Base-by-base conservation (phyloP, 345 rosid genomes). In the Angophora floribunda region DNA sequence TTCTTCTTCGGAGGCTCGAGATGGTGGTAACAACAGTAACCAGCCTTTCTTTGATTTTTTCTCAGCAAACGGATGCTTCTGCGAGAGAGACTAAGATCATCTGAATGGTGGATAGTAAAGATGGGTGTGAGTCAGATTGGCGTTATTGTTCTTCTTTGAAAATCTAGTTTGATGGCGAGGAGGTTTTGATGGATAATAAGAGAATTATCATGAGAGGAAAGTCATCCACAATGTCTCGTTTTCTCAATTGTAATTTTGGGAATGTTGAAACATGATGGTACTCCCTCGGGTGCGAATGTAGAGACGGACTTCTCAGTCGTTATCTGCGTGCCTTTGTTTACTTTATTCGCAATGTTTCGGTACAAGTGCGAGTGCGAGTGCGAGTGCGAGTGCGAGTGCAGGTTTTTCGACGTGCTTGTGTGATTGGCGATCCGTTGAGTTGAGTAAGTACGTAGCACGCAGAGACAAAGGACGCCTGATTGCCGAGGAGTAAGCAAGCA, bases 31-130 rank as follows among this genome's bases (percentile, higher is more conserved):
- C 75, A 26, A 24, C 28, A 22, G 57, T 28, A 87, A 75, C 6
- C 88, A 89, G 85, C 90, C 92, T 80, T 92, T 91, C 90, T 89
- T 91, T 52, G 93, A 92, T 89, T 93, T 94, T 87, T 94, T 93
- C 87, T 86, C 93, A 5, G 88, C 88, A 24, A 80, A 80, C 16
- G n/a, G 61, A 13, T 51, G 84, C 41, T 51, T 24, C 82, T 67
- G 67, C n/a, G 63, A 75, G 49, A 36, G 57, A 59, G 87, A 86
- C 10, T 86, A 53, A 44, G 67, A 21, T 85, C 57, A 41, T 75
- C 49, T 44, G 49, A 75, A 75, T 19, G 82, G 47, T 36, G 82
- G 82, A 11, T 36, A 44, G 82, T 36, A 17, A 41, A 75, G 84
- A 75, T 75, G 49, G 75, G 75, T 7, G 41, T 63, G 11, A 63